Base-by-base conservation (phyloP, 805 yeast genomes). In the Suhomyces sp. region DNA sequence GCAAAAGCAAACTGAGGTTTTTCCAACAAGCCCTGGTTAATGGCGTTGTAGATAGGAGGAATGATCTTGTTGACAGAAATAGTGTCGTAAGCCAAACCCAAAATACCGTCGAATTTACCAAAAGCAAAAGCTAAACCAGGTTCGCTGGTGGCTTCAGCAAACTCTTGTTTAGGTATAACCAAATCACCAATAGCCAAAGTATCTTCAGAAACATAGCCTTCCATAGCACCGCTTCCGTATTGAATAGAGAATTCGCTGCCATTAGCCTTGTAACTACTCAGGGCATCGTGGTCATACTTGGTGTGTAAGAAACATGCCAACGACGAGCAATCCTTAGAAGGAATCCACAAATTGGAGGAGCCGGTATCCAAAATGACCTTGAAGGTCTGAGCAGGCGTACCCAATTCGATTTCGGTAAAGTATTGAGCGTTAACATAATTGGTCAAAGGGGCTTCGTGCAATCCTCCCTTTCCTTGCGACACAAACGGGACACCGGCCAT, bases 81-180 rank as follows among this genome's bases (percentile, higher is more conserved):
- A 49, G 97, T 79, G 73, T 89, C 89, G 74, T 93, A 94, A 58
- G 89, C 99, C 60, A 94, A 82, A 59, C 99, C 99, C 57, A 94
- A 78, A 60, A 94, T 92, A 75, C 99, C 99, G 69, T 94, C 99
- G 69, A 94, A 94, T 75, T 94, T 93, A 72, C 97, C 99, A 73
- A 94, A 94, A 48, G 99, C 98, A 76, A 94, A 94, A 0, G 97
- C 94, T 60, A 94, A 81, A 52, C 99, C 99, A 43, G 98, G 98
- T 78, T 94, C 99, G 62, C 83, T 82, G 53, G 99, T 94, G 57
- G 97, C 93, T 79, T 94, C 99, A 55, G 96, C 98, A 67, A 94
- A 94, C 68, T 86, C 96, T 77, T 93, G 98, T 58, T 86, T 76
- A 59, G 91, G 87, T 65, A 94, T 92, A 51, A 77, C 72, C 74